Base-by-base conservation (phyloP, 192 early-diverging fungal genomes). In the Backusella macrospora region DNA sequence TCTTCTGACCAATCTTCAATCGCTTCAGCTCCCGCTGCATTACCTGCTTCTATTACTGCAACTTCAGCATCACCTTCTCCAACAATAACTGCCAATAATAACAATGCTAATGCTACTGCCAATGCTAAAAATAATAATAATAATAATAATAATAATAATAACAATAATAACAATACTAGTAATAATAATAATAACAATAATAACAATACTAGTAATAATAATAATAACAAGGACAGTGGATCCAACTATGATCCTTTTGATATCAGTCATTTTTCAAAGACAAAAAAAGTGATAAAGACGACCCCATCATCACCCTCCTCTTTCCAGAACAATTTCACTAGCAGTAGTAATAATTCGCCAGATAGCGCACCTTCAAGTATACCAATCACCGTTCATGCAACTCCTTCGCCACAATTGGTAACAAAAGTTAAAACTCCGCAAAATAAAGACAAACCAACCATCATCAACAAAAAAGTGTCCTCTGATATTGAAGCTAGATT, bases 171-270 rank as follows among this genome's bases (percentile, higher is more conserved):
- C n/a, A n/a, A n/a, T n/a, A n/a, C 52, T 37, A 72, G 64, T 21
- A 37, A 55, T 7, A 62, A 64, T 13, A 40, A 64, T 43, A 72
- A 9, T 9, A 40, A 23, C 5, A 62, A 6, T 8, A 44, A n/a
- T 40, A 46, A 2, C 1, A 42, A 6, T 8, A 49, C 26, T 21
- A 64, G 23, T n/a, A 40, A 68, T 10, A 66, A 68, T 44, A 64
- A 6, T 64, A 37, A 9, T 44, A 45, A 9, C 26, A 47, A 68
- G 49, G 21, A 47, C 8, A 68, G 29, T 4, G 72, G 10, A 9
- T 43, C 21, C 21, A 68, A 14, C 0, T 74, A 59, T 62, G 73
- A 74, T 68, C 73, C 73, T 4, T 74, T 74, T 67, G 73, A 74
- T 38, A 48, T 48, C 5, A 55, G 21, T 8, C 45, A 68, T 46